Percentiles rank a stretch among this genome's conserved stretches.
These are phyloP conservation scores for Tetrahymena thermophila DNA, from an alignment of 73 alveolate genomes.

Conservation along the genomic window DNA sequence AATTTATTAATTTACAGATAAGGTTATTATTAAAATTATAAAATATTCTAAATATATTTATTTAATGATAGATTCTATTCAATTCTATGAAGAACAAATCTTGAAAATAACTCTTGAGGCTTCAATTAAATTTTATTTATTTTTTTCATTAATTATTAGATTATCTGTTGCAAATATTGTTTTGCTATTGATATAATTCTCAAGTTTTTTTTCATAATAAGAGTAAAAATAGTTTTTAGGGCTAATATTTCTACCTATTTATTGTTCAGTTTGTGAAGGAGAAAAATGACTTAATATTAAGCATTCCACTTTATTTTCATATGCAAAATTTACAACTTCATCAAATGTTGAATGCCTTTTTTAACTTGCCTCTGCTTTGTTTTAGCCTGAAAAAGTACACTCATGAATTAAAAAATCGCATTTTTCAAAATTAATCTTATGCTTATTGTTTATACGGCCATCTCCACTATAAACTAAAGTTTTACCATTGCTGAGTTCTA, in stretches of 20 bases:
- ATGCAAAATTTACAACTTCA: background rate
- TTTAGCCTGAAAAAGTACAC: background rate
- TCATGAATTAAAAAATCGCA: background rate
- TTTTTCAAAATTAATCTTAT: background rate
- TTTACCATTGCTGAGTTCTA: background rate
- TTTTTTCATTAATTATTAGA: background rate
- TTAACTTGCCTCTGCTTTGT: background rate
- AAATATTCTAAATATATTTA: too few species aligned
- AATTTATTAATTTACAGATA: too few species aligned
- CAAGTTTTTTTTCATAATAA: background rate
- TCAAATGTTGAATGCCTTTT: background rate
- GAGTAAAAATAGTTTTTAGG: background rate
- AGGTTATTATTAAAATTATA: too few species aligned
- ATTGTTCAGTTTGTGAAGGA: background rate
- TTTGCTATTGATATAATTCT: background rate
- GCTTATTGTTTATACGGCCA: background rate
- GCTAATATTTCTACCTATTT: background rate
- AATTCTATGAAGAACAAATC: background rate
- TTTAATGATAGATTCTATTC: background rate
- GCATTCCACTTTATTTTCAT: background rate
- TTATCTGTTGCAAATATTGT: background rate
- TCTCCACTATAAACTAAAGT: background rate
- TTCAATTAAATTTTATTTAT: background rate
- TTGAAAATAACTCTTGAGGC: background rate
- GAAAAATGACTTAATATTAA: background rate